Evolutionary conservation across 257 asterid genomes (phyloP).

Genomic region (Oldenlandia corymbosa): DNA sequence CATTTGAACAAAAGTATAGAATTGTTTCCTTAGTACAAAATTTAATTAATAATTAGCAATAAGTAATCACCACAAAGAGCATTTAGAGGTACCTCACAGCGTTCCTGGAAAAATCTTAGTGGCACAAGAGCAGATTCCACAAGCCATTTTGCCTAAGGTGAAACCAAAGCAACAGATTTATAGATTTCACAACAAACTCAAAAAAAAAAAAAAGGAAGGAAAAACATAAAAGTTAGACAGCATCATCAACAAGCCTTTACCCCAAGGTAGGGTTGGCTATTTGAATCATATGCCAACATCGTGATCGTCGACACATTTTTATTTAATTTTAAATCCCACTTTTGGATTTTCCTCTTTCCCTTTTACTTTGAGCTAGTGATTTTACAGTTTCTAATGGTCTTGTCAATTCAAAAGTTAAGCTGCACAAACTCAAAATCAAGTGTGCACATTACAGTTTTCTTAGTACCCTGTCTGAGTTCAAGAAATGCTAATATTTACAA

Average conservation of each 20-base stretch:
- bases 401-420: too few relatives aligned
- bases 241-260: too few relatives aligned
- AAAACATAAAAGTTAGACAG: slow-evolving; percentile 2
- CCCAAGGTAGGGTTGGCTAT: too few relatives aligned
- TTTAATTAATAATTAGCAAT: slow-evolving; percentile 1
- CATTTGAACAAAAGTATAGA: slow-evolving; percentile 16
- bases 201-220: neutral
- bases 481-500: too few relatives aligned
- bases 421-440: neutral
- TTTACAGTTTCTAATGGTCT: too few relatives aligned
- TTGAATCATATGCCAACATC: too few relatives aligned
- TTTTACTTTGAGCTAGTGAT: too few relatives aligned
- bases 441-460: neutral
- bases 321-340: too few relatives aligned
- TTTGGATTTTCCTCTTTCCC: too few relatives aligned
- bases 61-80: slow-evolving; percentile 6
- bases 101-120: slow-evolving; percentile 90
- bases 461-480: neutral
- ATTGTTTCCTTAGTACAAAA: slow-evolving; percentile 6
- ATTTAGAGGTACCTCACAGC: slow-evolving; percentile 61
- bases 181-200: slow-evolving; percentile 10
- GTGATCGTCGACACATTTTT: too few relatives aligned
- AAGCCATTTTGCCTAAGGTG: slow-evolving; percentile 83
- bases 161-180: neutral
- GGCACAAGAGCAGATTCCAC: slow-evolving; percentile 96